Base-by-base conservation (phyloP, 2,329 filamentous ascomycete species). In the Colletotrichum godetiae region DNA sequence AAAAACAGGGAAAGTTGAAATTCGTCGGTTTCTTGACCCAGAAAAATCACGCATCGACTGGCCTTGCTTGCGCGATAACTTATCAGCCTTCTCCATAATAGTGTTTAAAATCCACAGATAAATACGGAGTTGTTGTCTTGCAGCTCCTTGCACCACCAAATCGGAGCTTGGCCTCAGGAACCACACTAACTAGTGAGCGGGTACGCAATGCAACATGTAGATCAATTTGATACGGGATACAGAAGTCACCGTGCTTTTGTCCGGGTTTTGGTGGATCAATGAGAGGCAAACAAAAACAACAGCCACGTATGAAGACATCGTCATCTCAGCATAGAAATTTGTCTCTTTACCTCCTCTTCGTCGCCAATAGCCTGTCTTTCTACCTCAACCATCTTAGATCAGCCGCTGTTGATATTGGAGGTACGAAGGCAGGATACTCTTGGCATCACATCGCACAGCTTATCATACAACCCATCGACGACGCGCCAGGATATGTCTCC, bases 401-500 rank as follows among this genome's bases (percentile, higher is more conserved):
- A 31, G 15, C 24, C 15, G 7, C 19, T 49, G 8, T 49, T 7
- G n/a, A n/a, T n/a, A n/a, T n/a, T 1, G 4, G 19, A 7, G 19
- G n/a, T 8, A 31, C 31, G n/a, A 13, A 4, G 22, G 19, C 27
- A 37, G 0, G 24, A n/a, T 22, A 8, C 3, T 37, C 12, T 22
- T n/a, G 3, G 4, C 19, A 49, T n/a, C 42, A 49, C 4, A 49
- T 49, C 19, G 7, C 10, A 11, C 8, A 19, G 42, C 19, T 49
- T 49, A 7, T 15, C 19, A n/a, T 10, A n/a, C 3, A 8, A n/a
- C 42, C 19, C 33, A 35, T 8, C 33, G 10, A 35, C 27, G 19
- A 19, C n/a, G 13, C 46, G 11, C n/a, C 8, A 19, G 12, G 33
- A 22, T 8, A 73, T 73, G 71, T 73, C 67, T 24, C 46, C 71